These are phyloP conservation scores for Cyberlindnera maclurae DNA, from an alignment of 805 yeast species.

Conservation along the genomic window DNA sequence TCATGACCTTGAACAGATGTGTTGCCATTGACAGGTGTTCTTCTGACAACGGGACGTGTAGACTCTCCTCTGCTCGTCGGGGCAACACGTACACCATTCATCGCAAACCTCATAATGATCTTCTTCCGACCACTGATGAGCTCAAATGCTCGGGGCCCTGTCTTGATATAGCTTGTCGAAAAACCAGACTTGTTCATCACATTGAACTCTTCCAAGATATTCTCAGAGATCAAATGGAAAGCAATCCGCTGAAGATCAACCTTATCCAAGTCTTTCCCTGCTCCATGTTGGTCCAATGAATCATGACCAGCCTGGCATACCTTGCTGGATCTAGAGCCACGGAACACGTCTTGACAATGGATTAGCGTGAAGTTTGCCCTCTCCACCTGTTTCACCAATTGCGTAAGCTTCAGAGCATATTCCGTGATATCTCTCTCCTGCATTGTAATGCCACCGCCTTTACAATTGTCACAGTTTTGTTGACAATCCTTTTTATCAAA, in stretches of 20 bases:
- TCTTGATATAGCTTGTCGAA: constrained; percentile 64
- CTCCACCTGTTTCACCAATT: constrained; percentile 50
- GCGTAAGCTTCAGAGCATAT: constrained; percentile 50
- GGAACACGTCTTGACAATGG: constrained; percentile 76
- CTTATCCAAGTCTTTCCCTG: constrained; percentile 56
- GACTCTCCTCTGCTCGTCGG: constrained; percentile 2
- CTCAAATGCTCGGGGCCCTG: constrained; percentile 48
- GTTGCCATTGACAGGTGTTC: constrained; percentile 1
- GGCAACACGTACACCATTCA: constrained; percentile 3
- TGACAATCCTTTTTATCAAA: constrained; percentile 62
- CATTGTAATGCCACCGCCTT: constrained; percentile 34
- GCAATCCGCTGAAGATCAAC: constrained; percentile 76
- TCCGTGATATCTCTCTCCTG: constrained; percentile 63
- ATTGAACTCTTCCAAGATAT: constrained; percentile 63
- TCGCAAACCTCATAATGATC: constrained; percentile 45
- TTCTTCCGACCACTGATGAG: constrained; percentile 38
- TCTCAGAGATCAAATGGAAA: constrained; percentile 64
- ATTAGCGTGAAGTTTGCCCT: constrained; percentile 61
- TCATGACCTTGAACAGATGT: constrained; percentile 3
- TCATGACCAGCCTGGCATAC: constrained; percentile 60
- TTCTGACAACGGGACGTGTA: neutral
- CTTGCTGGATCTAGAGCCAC: constrained; percentile 62
- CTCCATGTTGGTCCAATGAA: constrained; percentile 55
- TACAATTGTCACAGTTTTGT: constrained; percentile 83
- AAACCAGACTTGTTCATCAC: constrained; percentile 71